These are phyloP conservation scores for Colletotrichum viniferum DNA, from an alignment of 2,329 filamentous ascomycete species.

Conservation along the genomic window DNA sequence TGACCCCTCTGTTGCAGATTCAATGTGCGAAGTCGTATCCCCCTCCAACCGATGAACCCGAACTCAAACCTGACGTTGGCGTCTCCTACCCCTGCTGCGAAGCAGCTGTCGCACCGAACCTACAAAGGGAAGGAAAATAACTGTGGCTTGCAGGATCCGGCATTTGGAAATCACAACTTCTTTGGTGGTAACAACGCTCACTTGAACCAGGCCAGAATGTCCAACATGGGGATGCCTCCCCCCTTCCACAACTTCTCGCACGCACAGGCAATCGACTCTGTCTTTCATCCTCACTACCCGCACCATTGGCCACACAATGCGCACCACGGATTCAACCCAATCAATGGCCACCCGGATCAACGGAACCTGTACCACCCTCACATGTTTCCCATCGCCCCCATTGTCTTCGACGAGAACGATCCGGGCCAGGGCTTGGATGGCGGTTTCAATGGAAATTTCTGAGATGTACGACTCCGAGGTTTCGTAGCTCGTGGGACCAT, in stretches of 20 bases:
- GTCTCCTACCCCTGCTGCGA: constrained; percentile 30
- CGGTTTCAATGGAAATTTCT: background rate
- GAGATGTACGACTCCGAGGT: background rate
- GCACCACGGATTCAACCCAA: background rate
- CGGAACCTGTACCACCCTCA: background rate
- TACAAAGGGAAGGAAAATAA: constrained; percentile 37
- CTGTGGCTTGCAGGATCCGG: constrained; percentile 25
- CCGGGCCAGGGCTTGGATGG: background rate
- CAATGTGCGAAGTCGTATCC: constrained; percentile 35
- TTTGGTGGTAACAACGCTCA: background rate
- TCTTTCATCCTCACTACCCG: background rate
- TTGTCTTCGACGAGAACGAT: background rate
- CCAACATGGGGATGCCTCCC: background rate
- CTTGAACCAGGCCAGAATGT: background rate
- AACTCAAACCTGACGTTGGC: constrained; percentile 38
- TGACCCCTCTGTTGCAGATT: constrained; percentile 30
- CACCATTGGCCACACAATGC: background rate
- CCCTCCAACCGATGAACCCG: constrained; percentile 37
- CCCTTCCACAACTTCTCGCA: background rate
- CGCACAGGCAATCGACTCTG: background rate
- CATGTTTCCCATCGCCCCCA: background rate
- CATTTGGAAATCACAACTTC: constrained; percentile 28
- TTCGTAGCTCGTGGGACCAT: background rate
- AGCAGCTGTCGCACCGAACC: constrained; percentile 25
- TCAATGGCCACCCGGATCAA: background rate